Base-by-base conservation (phyloP, 352 stramenopile genomes). In the Phytophthora melonis region DNA sequence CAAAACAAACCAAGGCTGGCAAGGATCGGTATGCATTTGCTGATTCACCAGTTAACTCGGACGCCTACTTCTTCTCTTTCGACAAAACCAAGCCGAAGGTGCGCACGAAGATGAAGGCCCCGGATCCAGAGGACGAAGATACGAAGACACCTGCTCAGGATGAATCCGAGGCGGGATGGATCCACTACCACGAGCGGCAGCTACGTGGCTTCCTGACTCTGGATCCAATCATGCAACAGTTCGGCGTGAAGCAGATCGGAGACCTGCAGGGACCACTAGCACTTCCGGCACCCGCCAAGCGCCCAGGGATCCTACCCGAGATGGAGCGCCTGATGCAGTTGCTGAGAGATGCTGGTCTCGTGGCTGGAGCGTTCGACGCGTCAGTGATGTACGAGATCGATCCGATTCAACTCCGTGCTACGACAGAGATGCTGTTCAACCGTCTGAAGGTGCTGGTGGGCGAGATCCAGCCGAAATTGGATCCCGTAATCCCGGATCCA, bases 281-380 rank as follows among this genome's bases (percentile, higher is more conserved):
- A 5, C 11, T 18, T 4, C 45, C 45, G 6, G 6, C 30, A 34
- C 5, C 30, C 30, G 5, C 7, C 7, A 34, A 34, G 3, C 30
- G 30, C 1, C 5, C 5, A 34, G 30, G 30, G 1, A 34, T 34
- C 4, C 1, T 34, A 5, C 5, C 30, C 30, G 30, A 34, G 30
- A 34, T 34, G 30, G 30, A 34, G 7, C 30, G 30, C 5, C 30
- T 59, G 6, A 14, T 59, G 18, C 4, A 18, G 13, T 1, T 30
- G 54, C 54, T 59, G 54, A 47, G 27, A n/a, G 54, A 59, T 3
- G 54, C 30, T 4, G 54, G 30, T 9, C 14, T 59, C 0, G n/a
- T 47, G 7, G 27, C 54, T 18, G 30, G 54, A 25, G 54, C 54
- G 14, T 59, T 59, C 14, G 54, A 47, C 13, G 54, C 54, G 45